Conservation (phyloP, 2,329 filamentous ascomycete genomes). For the Daldinia sp. region DNA sequence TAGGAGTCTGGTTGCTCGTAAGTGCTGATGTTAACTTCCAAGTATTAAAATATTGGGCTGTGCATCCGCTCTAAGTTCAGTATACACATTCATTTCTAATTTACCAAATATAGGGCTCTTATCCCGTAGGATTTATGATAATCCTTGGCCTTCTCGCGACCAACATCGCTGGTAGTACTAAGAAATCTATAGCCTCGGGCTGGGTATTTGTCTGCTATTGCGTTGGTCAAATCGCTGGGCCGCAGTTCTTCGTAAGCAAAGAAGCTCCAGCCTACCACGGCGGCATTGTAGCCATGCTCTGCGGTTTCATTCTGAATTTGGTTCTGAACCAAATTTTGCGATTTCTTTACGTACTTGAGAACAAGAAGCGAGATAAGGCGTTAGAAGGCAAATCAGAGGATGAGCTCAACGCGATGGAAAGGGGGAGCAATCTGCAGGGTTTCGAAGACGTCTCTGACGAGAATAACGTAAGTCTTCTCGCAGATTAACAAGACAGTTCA, state of each 20-base stretch:
- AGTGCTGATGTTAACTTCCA: slow-evolving; percentile 1
- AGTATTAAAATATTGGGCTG: background rate
- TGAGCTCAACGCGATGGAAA: slow-evolving; percentile 45
- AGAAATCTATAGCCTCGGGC: slow-evolving; percentile 43
- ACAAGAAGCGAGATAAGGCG: slow-evolving; percentile 42
- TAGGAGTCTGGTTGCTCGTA: slow-evolving; percentile 46
- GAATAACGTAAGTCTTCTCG: slow-evolving; percentile 44
- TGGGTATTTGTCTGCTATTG: slow-evolving; percentile 47
- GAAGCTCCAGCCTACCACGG: slow-evolving; percentile 47
- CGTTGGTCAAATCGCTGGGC: slow-evolving; percentile 44
- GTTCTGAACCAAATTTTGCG: slow-evolving; percentile 42
- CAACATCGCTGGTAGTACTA: slow-evolving; percentile 46
- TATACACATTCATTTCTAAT: slow-evolving; percentile 41
- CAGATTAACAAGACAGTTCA: background rate
- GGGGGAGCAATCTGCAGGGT: slow-evolving; percentile 46
- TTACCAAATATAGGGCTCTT: slow-evolving; percentile 32
- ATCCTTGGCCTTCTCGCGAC: slow-evolving; percentile 41
- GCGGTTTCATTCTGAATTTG: slow-evolving; percentile 45
- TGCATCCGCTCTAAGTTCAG: slow-evolving; percentile 50
- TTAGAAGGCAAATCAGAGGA: slow-evolving; percentile 44
- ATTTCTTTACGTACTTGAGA: slow-evolving; percentile 45
- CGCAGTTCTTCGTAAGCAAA: slow-evolving; percentile 45
- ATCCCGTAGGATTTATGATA: slow-evolving; percentile 46
- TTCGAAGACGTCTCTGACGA: slow-evolving; percentile 53
- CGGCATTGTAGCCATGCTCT: slow-evolving; percentile 48